phyloP scores from a whole-genome alignment of 768 basidiomycete genomes.

The Boletus barrowsii region DNA sequence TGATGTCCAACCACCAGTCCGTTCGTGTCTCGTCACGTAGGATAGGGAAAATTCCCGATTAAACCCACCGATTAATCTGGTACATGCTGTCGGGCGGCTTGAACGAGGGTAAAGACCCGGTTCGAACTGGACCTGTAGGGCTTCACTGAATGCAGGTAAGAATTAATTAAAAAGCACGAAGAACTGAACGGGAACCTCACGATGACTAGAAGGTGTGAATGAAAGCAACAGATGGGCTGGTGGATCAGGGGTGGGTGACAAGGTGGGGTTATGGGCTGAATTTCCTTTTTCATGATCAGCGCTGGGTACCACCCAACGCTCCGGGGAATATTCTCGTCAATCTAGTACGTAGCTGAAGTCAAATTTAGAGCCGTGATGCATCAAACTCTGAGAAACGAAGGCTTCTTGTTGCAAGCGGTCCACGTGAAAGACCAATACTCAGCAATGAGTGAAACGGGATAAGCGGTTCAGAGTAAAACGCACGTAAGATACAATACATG shows the following conservation, averaged over 20 bases:
- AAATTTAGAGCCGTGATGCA: conserved; percentile 5
- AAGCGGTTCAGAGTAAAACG: conserved; percentile 24
- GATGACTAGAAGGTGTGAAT: conserved; percentile 32
- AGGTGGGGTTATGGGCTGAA: conserved; percentile 2
- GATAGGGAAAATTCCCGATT: conserved; percentile 6
- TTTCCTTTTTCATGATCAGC: conserved; percentile 32
- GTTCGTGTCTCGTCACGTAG: conserved; percentile 8
- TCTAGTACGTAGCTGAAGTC: conserved; percentile 1
- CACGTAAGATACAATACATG: conserved; percentile 31
- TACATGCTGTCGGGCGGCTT: conserved; percentile 6
- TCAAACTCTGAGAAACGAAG: conserved; percentile 2
- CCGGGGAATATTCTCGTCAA: conserved; percentile 8
- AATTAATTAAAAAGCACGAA: conserved; percentile 29
- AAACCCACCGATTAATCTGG: conserved; percentile 13
- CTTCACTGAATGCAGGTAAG: conserved; percentile 14
- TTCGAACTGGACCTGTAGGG: conserved; percentile 7
- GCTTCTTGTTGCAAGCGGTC: conserved; percentile 3
- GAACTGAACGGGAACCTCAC: conserved; percentile 27
- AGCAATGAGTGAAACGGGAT: conserved; percentile 10
- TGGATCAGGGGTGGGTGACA: conserved; percentile 29
- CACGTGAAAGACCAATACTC: conserved; percentile 15
- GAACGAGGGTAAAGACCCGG: conserved; percentile 14
- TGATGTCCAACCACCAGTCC: background rate
- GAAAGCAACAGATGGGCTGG: conserved; percentile 22
- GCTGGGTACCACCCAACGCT: conserved; percentile 8